Evolutionary conservation across 192 early-diverging fungal species (phyloP).

Genomic region (Spizellomyces sp.): DNA sequence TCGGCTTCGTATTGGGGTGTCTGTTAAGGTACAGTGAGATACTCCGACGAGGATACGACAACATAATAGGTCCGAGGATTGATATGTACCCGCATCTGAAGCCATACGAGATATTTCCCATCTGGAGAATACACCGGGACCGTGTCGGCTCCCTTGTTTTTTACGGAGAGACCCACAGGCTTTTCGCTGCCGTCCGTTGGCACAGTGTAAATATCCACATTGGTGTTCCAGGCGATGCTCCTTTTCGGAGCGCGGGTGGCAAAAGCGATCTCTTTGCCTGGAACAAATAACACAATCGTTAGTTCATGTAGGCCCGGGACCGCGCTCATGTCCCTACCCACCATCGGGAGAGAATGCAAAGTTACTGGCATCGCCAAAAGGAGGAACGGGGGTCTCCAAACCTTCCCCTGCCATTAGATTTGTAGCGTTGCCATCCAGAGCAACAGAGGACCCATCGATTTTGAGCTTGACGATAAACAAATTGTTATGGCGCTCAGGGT

Average conservation of each 20-base stretch:
- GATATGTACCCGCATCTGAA: constrained; percentile 64
- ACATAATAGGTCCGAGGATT: neutral
- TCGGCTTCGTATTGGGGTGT: constrained; percentile 75
- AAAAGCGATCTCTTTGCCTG: constrained; percentile 61
- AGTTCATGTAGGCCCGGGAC: neutral
- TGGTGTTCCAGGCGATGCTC: constrained; percentile 78
- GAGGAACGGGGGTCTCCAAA: constrained; percentile 42
- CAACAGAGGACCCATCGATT: constrained; percentile 1
- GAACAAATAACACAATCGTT: neutral
- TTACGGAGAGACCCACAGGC: constrained; percentile 50
- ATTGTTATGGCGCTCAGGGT: constrained; percentile 22
- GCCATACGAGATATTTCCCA: constrained; percentile 66
- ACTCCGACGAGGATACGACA: neutral
- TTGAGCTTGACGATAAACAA: constrained; percentile 34
- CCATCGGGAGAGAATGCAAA: constrained; percentile 73
- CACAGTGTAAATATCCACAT: constrained; percentile 70
- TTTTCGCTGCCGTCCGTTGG: constrained; percentile 47
- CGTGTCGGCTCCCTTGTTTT: constrained; percentile 59
- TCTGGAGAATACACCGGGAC: constrained; percentile 67
- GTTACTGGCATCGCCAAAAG: constrained; percentile 59
- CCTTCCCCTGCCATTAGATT: constrained; percentile 55
- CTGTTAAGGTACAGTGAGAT: neutral
- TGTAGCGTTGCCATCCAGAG: constrained; percentile 48
- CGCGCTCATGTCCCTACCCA: neutral
- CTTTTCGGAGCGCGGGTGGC: constrained; percentile 63